Evolutionary conservation across 2,329 filamentous ascomycete species (phyloP).

Genomic region (Didymella arachidicola): DNA sequence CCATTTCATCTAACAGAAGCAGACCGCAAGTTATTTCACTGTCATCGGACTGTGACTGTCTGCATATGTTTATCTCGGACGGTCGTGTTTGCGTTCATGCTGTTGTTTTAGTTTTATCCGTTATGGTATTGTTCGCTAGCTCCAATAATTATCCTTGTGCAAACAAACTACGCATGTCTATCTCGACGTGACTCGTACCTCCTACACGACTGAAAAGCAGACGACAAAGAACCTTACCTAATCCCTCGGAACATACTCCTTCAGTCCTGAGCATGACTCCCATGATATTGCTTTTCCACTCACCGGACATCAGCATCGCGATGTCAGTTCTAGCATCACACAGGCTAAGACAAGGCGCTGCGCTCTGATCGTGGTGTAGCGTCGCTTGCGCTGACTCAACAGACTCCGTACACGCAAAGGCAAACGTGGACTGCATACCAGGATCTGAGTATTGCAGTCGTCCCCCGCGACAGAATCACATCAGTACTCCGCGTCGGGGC

Average conservation of each 20-base stretch:
- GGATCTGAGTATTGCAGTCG: no score
- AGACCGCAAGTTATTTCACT: slow-evolving; percentile 4
- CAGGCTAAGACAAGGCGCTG: slow-evolving; percentile 4
- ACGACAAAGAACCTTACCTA: background rate
- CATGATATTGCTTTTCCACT: slow-evolving; percentile 7
- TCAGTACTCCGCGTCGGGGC: no score
- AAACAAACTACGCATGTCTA: background rate
- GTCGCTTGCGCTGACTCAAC: background rate
- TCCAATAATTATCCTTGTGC: slow-evolving; percentile 16
- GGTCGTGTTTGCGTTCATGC: slow-evolving; percentile 4
- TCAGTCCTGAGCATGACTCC: background rate
- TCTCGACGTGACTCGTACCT: background rate
- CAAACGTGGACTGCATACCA: no score
- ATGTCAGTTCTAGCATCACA: slow-evolving; percentile 4
- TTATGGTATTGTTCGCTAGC: slow-evolving; percentile 14
- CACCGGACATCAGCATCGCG: slow-evolving; percentile 5
- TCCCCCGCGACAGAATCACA: no score
- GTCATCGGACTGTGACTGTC: slow-evolving; percentile 1
- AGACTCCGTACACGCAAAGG: background rate
- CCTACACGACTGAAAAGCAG: background rate
- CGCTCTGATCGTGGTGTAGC: background rate
- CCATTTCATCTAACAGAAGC: slow-evolving; percentile 1
- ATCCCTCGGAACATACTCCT: background rate
- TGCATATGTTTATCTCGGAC: background rate
- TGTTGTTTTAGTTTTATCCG: slow-evolving; percentile 13